Conservation (phyloP, 306 rosid species). For the Quillaja saponaria region DNA sequence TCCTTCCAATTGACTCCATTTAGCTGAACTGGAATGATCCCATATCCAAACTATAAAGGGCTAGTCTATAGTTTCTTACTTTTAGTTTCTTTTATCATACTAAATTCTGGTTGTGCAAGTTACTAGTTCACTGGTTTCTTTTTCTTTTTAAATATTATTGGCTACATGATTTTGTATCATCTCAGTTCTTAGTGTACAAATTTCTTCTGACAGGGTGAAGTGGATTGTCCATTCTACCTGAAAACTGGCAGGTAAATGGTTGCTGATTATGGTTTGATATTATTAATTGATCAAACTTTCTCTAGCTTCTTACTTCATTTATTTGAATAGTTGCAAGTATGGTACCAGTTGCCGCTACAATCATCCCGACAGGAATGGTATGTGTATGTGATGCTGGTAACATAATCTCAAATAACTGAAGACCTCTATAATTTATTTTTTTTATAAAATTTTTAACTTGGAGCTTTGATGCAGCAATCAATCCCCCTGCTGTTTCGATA, state of each 20-base stretch:
- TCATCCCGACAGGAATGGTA: slow-evolving; percentile 91
- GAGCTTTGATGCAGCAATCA: slow-evolving; percentile 51
- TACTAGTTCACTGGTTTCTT: slow-evolving; percentile 2
- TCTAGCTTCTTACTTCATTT: slow-evolving; percentile 35
- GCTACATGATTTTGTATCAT: slow-evolving; percentile 12
- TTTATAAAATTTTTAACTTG: no score
- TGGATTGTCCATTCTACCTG: slow-evolving; percentile 97
- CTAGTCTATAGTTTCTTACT: neutral
- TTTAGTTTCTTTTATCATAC: neutral
- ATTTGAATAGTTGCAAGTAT: slow-evolving; percentile 78
- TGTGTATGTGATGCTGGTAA: slow-evolving; percentile 34
- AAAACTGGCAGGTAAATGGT: slow-evolving; percentile 87
- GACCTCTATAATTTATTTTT: neutral
- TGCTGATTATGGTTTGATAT: slow-evolving; percentile 17
- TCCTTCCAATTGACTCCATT: neutral
- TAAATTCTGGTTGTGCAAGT: no score
- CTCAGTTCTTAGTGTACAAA: slow-evolving; percentile 14
- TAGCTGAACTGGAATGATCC: neutral
- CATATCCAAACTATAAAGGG: neutral
- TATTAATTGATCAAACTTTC: slow-evolving; percentile 31
- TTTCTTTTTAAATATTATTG: slow-evolving; percentile 9
- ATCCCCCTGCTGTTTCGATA: slow-evolving; percentile 55
- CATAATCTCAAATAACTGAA: slow-evolving; percentile 28
- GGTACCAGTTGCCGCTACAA: slow-evolving; percentile 89
- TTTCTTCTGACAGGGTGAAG: slow-evolving; percentile 77